phyloP scores from a whole-genome alignment of 257 asterid genomes.

The Leonotis leonurus region DNA sequence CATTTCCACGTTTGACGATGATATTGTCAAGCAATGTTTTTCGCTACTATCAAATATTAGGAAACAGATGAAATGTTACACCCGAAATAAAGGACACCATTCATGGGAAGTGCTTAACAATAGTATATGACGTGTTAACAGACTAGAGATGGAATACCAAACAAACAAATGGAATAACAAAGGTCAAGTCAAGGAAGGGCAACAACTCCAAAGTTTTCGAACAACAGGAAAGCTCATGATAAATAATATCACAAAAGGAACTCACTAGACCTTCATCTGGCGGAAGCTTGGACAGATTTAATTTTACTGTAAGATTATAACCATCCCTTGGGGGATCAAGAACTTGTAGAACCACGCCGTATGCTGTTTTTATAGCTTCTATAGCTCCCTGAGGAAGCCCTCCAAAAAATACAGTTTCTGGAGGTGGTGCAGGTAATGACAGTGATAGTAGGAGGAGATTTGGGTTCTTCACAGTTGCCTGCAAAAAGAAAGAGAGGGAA shows the following conservation, averaged over 20 bases:
- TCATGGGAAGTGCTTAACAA: slow-evolving; percentile 3
- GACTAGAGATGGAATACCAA: slow-evolving; percentile 3
- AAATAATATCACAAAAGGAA: slow-evolving; percentile 52
- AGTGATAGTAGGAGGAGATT: slow-evolving; percentile 62
- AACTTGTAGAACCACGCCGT: slow-evolving; percentile 75
- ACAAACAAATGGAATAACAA: neutral
- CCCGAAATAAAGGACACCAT: neutral
- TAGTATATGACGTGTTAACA: neutral
- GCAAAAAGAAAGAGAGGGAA: slow-evolving; percentile 13
- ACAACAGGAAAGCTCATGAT: slow-evolving; percentile 36
- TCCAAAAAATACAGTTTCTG: slow-evolving; percentile 71
- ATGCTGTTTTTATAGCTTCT: slow-evolving; percentile 85
- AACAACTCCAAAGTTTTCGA: slow-evolving; percentile 7
- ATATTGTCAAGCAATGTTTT: neutral
- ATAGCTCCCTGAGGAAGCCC: slow-evolving; percentile 92
- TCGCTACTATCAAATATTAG: neutral
- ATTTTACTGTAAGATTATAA: slow-evolving; percentile 82
- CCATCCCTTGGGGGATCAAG: slow-evolving; percentile 99
- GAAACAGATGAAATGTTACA: neutral
- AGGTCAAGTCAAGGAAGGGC: neutral
- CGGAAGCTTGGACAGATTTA: slow-evolving; percentile 90
- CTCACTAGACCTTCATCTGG: slow-evolving; percentile 91
- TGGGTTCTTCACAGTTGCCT: slow-evolving; percentile 83
- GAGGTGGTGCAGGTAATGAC: slow-evolving; percentile 83
- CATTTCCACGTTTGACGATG: neutral